Base-by-base conservation (phyloP, 768 basidiomycete species). In the Mycena kentingensis region DNA sequence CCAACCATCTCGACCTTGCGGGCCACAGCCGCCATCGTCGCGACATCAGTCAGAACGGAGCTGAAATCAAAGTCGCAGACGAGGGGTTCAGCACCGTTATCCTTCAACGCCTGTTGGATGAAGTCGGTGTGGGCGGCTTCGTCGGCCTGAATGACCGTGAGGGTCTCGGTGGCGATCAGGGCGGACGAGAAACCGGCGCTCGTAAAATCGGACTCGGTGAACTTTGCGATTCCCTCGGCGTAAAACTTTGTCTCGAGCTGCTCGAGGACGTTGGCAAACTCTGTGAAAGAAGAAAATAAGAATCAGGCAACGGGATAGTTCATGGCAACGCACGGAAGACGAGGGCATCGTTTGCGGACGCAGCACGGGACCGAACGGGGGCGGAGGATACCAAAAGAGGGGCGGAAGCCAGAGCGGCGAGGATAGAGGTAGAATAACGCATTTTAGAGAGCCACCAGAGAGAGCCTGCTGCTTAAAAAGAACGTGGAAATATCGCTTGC, bases 1-100 rank as follows among this genome's bases (percentile, higher is more conserved):
- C 91, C 91, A 35, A 89, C 76, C 49, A 80, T 76, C 72, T 93
- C 91, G 18, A 93, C 80, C 0, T 85, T 73, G 54, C 90, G 88
- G 1, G 90, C 91, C 10, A 77, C 77, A 1, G 80, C 73, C 25
- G 82, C 78, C 87, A 90, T 89, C 13, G 83, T 85, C 3, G 77
- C 27, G 31, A 91, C 88, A 64, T 85, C 80, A 1, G 73, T 78
- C 43, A 93, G 72, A 0, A 71, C 87, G 2, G 73, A 68, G 49
- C 74, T 74, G 57, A 93, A 90, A 61, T 87, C 77, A 75, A 90
- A 92, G 28, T 69, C 65, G 74, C 90, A 93, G 22, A 73, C 72
- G 47, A 88, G 69, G 4, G 87, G 79, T 16, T 62, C 37, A 32
- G 68, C 78, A 26, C 87, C 87, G 22, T 85, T 73, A 2, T 80